These are phyloP conservation scores for Potentilla sterilis DNA, from an alignment of 306 rosid genomes.

Conservation along the genomic window DNA sequence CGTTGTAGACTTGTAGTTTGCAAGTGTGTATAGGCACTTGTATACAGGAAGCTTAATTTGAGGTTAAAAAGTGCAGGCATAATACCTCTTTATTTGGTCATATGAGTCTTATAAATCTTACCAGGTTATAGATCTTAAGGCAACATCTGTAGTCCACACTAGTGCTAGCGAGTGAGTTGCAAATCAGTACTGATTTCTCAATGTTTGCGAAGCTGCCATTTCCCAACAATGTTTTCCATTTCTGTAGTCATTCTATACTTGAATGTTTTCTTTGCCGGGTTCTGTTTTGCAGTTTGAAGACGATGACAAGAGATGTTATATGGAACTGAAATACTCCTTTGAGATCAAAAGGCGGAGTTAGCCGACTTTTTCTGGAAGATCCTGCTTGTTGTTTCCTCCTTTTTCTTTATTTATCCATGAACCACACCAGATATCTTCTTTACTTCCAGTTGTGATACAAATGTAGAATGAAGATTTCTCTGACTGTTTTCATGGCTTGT, in stretches of 20 bases:
- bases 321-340: constrained; percentile 48
- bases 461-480: neutral
- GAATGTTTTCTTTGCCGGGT: neutral
- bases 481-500: neutral
- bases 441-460: constrained; percentile 9
- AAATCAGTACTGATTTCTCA: neutral
- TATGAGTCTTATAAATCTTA: neutral
- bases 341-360: constrained; percentile 45
- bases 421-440: constrained; percentile 11
- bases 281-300: constrained; percentile 46
- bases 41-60: neutral
- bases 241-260: constrained; percentile 4
- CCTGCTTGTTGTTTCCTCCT: neutral
- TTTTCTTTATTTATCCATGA: neutral
- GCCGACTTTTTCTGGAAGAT: constrained; percentile 6
- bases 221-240: neutral
- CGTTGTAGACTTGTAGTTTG: neutral
- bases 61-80: neutral
- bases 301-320: constrained; percentile 51
- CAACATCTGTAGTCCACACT: neutral
- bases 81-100: neutral
- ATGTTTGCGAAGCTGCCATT: neutral
- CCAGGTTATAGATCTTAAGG: neutral
- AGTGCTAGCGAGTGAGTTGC: neutral
- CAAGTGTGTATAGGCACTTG: neutral